Conservation (phyloP, 306 rosid genomes). For the Chamaecrista fasciculata region DNA sequence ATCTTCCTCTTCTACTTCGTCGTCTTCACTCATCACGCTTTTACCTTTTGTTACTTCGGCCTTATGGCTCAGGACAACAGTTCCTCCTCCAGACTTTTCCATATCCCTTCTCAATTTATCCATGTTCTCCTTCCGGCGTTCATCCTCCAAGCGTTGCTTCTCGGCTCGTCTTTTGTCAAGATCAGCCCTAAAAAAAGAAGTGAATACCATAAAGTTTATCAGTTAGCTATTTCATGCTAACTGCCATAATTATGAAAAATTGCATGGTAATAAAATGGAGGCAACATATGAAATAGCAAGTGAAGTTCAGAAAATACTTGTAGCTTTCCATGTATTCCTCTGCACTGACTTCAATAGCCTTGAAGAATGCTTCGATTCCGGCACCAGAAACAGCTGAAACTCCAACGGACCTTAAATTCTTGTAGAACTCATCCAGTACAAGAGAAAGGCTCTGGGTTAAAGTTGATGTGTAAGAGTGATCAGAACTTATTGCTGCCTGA, state of each 20-base stretch:
- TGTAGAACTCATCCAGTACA: constrained; percentile 79
- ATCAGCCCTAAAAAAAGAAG: constrained; percentile 53
- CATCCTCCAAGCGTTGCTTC: constrained; percentile 78
- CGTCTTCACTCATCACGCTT: constrained; percentile 50
- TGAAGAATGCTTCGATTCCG: constrained; percentile 77
- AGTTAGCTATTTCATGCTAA: background rate
- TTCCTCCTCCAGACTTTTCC: constrained; percentile 62
- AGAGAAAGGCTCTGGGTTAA: constrained; percentile 74
- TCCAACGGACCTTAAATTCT: constrained; percentile 72
- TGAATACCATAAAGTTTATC: constrained; percentile 12
- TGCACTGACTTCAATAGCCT: constrained; percentile 63
- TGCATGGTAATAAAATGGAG: background rate
- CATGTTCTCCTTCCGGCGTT: constrained; percentile 67
- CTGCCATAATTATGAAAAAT: background rate
- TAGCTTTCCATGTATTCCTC: constrained; percentile 79
- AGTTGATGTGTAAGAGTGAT: constrained; percentile 55
- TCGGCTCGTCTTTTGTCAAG: constrained; percentile 78
- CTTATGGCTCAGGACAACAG: constrained; percentile 77
- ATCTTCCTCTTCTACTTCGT: constrained; percentile 41
- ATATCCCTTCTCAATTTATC: constrained; percentile 70
- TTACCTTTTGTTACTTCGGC: constrained; percentile 35
- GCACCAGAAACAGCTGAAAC: constrained; percentile 78
- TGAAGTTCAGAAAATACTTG: constrained; percentile 44
- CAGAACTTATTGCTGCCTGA: constrained; percentile 63
- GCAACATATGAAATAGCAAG: background rate